phyloP scores from a whole-genome alignment of 352 stramenopile species.

The Lagenidium sp. region DNA sequence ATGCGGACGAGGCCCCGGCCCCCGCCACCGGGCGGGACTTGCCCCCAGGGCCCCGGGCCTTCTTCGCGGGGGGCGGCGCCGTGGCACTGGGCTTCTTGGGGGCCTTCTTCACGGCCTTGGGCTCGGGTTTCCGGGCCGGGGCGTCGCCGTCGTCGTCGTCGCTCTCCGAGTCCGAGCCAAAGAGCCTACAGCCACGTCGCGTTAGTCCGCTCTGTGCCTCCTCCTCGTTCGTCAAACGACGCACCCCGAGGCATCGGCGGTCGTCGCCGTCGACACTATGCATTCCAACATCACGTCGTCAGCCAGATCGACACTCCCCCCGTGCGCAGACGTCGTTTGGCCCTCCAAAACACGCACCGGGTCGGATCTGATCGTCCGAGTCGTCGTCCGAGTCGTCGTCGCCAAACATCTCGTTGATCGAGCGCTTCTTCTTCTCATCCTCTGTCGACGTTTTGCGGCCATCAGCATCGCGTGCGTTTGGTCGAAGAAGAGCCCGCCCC shows the following conservation, averaged over 20 bases:
- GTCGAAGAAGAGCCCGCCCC: too few relatives aligned
- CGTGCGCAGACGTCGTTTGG: too few relatives aligned
- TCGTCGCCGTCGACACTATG: conserved; percentile 33
- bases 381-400: conserved; percentile 75
- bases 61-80: conserved; percentile 26
- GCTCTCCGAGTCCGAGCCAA: conserved; percentile 84
- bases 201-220: too few relatives aligned
- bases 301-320: too few relatives aligned
- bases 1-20: too few relatives aligned
- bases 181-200: conserved; percentile 28
- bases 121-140: too few relatives aligned
- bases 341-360: conserved; percentile 24
- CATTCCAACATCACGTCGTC: too few relatives aligned
- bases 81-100: conserved; percentile 19
- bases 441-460: too few relatives aligned
- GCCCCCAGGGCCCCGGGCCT: conserved; percentile 22
- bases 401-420: conserved; percentile 85
- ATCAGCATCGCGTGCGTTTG: too few relatives aligned
- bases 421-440: conserved; percentile 77
- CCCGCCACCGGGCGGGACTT: too few relatives aligned
- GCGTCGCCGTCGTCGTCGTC: conserved; percentile 69
- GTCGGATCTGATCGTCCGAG: conserved; percentile 42
- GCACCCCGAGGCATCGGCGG: conserved; percentile 65
- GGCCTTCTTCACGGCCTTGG: too few relatives aligned
- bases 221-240: too few relatives aligned